Conservation (phyloP, 306 rosid genomes). For the Cucumis sativus region DNA sequence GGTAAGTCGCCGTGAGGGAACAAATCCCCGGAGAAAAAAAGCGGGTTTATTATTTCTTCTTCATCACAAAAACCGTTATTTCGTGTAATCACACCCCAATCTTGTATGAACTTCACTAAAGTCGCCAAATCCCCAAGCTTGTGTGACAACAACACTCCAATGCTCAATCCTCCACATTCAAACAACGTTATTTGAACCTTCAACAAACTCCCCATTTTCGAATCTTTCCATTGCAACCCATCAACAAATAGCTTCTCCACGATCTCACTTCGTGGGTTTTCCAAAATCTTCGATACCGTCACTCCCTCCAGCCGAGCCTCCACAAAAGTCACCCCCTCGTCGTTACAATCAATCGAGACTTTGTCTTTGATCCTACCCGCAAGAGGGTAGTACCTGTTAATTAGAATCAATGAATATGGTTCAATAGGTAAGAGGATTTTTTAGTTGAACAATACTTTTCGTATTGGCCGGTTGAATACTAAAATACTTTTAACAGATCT, state of each 20-base stretch:
- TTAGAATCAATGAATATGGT: not conserved
- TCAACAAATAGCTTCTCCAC: constrained; percentile 11
- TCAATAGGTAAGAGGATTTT: not conserved
- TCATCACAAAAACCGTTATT: not conserved
- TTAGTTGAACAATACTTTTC: not conserved
- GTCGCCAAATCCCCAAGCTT: constrained; percentile 27
- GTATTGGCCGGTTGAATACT: too few relatives aligned
- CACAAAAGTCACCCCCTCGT: constrained; percentile 17
- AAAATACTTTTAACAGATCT: too few relatives aligned
- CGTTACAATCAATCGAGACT: constrained; percentile 14
- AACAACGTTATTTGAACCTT: constrained; percentile 22
- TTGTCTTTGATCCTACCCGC: constrained; percentile 25
- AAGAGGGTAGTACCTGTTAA: constrained; percentile 22
- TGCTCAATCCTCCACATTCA: constrained; percentile 24
- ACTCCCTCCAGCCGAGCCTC: constrained; percentile 13
- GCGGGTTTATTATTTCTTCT: not conserved
- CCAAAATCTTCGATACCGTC: constrained; percentile 12
- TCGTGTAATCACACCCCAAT: constrained; percentile 11
- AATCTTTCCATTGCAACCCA: not conserved
- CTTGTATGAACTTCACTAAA: constrained; percentile 9
- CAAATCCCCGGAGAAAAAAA: not conserved
- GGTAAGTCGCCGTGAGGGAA: constrained; percentile 2
- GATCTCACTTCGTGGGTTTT: constrained; percentile 13
- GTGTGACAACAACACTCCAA: constrained; percentile 20
- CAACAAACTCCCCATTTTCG: not conserved